Evolutionary conservation across 2,329 filamentous ascomycete species (phyloP).

Genomic region (Fusarium xyrophilum): DNA sequence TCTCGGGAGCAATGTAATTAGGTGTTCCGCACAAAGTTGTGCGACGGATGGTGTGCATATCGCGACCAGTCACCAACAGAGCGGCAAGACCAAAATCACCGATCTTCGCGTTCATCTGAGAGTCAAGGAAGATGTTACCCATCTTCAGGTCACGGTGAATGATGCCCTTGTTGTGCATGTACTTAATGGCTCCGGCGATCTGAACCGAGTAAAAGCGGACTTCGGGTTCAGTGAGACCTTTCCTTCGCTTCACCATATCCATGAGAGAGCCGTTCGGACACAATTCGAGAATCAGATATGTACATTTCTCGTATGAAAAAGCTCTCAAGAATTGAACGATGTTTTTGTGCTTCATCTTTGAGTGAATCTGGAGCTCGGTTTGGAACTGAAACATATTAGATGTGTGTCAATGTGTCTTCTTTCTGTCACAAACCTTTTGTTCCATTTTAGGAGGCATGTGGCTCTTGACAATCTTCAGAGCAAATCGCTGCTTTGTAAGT

Average conservation of each 20-base stretch:
- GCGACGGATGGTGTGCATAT: conserved; percentile 82
- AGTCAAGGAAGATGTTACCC: conserved; percentile 95
- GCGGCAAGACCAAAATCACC: conserved; percentile 97
- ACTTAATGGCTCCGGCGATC: conserved; percentile 96
- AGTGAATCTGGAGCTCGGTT: conserved; percentile 95
- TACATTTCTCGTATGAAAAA: conserved; percentile 87
- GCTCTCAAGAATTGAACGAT: conserved; percentile 95
- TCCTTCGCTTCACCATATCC: conserved; percentile 95
- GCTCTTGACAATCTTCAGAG: conserved; percentile 83
- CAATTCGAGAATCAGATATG: conserved; percentile 92
- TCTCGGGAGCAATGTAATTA: conserved; percentile 98
- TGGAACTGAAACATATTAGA: conserved; percentile 60
- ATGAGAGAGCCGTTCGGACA: conserved; percentile 96
- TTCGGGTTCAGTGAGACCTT: conserved; percentile 90
- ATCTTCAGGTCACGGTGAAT: conserved; percentile 98
- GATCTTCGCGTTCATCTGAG: conserved; percentile 96
- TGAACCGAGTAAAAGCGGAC: conserved; percentile 93
- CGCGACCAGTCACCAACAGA: conserved; percentile 86
- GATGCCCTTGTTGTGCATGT: conserved; percentile 93
- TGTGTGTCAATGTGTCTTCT: neutral
- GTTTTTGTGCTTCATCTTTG: conserved; percentile 94
- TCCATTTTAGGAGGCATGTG: conserved; percentile 84
- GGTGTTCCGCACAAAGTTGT: conserved; percentile 96
- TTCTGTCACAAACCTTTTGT: conserved; percentile 70
- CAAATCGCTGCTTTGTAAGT: conserved; percentile 71